A percentile compares a stretch with the other conserved stretches of the same genome.
Conservation (phyloP, 805 yeast genomes). For the Diddensiella santjacobensis region DNA sequence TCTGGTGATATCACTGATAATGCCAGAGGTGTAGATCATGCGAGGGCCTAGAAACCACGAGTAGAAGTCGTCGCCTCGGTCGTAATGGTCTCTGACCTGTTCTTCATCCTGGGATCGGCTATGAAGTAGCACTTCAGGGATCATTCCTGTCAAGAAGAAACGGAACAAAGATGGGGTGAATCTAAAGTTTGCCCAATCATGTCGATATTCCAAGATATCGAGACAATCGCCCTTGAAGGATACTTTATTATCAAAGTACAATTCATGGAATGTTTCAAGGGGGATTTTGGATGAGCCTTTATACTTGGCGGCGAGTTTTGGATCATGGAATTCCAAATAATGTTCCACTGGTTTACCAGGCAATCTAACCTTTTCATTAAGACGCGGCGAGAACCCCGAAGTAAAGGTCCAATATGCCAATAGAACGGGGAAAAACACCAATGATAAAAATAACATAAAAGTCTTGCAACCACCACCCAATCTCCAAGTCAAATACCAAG, state of each 20-base stretch:
- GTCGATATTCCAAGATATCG: constrained; percentile 80
- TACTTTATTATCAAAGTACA: constrained; percentile 79
- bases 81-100: constrained; percentile 93
- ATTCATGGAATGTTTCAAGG: constrained; percentile 87
- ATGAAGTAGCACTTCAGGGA: constrained; percentile 90
- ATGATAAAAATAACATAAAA: constrained; percentile 54
- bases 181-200: constrained; percentile 83
- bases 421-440: constrained; percentile 64
- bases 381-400: constrained; percentile 74
- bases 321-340: constrained; percentile 79
- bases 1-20: constrained; percentile 62
- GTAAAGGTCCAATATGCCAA: constrained; percentile 79
- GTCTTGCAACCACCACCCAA: constrained; percentile 62
- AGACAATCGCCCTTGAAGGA: constrained; percentile 83
- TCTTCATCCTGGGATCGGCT: constrained; percentile 93
- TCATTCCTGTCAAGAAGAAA: constrained; percentile 80
- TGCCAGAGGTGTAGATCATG: constrained; percentile 89
- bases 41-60: constrained; percentile 92
- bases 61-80: constrained; percentile 94
- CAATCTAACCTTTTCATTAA: constrained; percentile 69
- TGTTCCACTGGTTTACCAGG: constrained; percentile 76
- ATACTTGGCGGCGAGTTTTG: constrained; percentile 63
- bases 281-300: constrained; percentile 75
- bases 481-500: constrained; percentile 59
- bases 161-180: constrained; percentile 75